Evolutionary conservation across 257 asterid species (phyloP), one percentile per base, ranked within the genome.

Genomic region (Leptodermis oblonga): DNA sequence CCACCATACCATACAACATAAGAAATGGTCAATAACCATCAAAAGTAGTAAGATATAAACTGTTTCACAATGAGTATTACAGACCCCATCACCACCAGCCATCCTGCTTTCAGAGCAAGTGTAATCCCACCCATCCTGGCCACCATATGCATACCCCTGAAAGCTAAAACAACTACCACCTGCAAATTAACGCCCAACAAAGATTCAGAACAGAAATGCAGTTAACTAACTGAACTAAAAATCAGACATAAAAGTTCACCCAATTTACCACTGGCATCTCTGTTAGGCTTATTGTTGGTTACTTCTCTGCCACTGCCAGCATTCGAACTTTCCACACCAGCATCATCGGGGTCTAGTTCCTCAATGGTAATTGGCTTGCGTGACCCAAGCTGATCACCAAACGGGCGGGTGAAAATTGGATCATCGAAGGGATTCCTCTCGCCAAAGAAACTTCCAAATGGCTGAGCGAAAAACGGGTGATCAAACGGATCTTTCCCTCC

Each of bases 401-500:
- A 84, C 2, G 82, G 87, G 72, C 5, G 26, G 22, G 65, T 3
- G 55, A 71, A 62, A 45, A 70, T 46, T 7, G 74, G 51, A 26
- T 60, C 71, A 65, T 65, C 83, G 72, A 80, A 82, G 3, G 80
- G 87, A 61, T 78, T 72, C 34, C 58, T 80, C 74, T 79, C 86
- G 68, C 82, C 84, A 58, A 84, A 83, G 25, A 85, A 77, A 43
- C 80, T 77, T 33, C 83, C 81, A 75, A 84, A 84, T 65, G 92
- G 88, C 34, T 77, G 86, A 56, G 86, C 82, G 70, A 87, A 89
- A 53, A 92, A 89, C 0, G 96, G 96, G 64, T 89, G 85, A 70
- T 92, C 94, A 71, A 92, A 89, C 7, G 94, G 94, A 76, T 74
- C 77, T 42, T 86, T 86, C 65, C 96, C 95, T 65, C 96, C 96